Evolutionary conservation across 495 filamentous ascomycete species (phyloP), one percentile per base, ranked within the genome.

Genomic region (Hypoxylon fuscum): DNA sequence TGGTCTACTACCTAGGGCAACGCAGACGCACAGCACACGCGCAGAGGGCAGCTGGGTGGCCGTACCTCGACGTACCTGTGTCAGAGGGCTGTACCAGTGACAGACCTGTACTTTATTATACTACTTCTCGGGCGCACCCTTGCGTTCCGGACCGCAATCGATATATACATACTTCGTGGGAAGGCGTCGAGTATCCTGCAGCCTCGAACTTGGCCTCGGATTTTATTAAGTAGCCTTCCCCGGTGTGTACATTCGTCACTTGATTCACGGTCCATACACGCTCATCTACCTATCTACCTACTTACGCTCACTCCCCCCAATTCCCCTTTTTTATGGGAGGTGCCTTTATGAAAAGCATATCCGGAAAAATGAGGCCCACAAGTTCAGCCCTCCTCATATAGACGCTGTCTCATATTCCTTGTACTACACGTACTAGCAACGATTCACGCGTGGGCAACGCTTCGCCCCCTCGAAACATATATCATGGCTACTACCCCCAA

Each of bases 401-500:
- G 62, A 57, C 55, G 45, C 50, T 70, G 55, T 66, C 68, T 68
- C 62, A 66, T 58, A 60, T 62, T 57, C 35, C 54, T 64, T 57
- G 62, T 67, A 55, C 59, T 54, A 62, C 64, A 59, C 48, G 59
- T 59, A 64, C 59, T 49, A 59, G 29, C 55, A 50, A 49, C 44
- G 43, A 64, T 58, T 51, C 64, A 47, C 55, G 59, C 59, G 59
- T 67, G 60, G 63, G 63, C 63, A 34, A 54, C 32, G 57, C 55
- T 38, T 60, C 51, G 65, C 60, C 64, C 64, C 51, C 72, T 41
- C 55, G 52, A 54, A 50, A 65, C 29, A 62, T 71, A 68, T 59
- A 59, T 59, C 72, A 79, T 79, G 76, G 47, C 71, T 55, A 51
- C 73, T 43, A 72, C 74, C 46, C 31, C 68, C 37, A 68, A 61